These are phyloP conservation scores for Heritiera littoralis DNA, from an alignment of 345 rosid genomes.

Conservation along the genomic window DNA sequence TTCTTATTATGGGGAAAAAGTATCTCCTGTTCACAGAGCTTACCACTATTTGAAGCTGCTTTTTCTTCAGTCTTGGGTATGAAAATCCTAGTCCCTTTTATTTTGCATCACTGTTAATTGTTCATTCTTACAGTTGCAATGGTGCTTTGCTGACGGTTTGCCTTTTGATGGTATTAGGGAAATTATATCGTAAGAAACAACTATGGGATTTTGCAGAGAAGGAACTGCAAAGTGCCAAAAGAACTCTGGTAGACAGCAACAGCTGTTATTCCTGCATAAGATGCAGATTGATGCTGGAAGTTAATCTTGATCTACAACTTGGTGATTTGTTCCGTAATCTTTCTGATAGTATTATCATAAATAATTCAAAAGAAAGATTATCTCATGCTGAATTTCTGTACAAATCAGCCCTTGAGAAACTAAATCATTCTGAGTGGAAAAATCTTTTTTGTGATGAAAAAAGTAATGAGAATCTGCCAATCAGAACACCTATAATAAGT, in stretches of 20 bases:
- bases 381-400: slow-evolving; percentile 62
- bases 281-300: slow-evolving; percentile 70
- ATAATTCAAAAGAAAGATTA: slow-evolving; percentile 39
- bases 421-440: slow-evolving; percentile 63
- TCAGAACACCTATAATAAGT: slow-evolving; percentile 16
- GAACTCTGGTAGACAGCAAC: slow-evolving; percentile 39
- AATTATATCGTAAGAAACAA: slow-evolving; percentile 60
- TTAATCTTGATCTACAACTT: slow-evolving; percentile 59
- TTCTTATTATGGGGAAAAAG: slow-evolving; percentile 78
- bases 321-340: slow-evolving; percentile 64
- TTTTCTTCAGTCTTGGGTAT: slow-evolving; percentile 82
- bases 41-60: slow-evolving; percentile 62
- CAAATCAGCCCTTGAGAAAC: slow-evolving; percentile 58
- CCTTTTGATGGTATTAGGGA: slow-evolving; percentile 46
- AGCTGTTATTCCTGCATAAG: slow-evolving; percentile 50
- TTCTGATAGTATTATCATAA: slow-evolving; percentile 27
- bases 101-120: neutral
- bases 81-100: slow-evolving; percentile 16
- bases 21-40: slow-evolving; percentile 56
- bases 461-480: slow-evolving; percentile 22
- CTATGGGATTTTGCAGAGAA: slow-evolving; percentile 63
- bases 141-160: slow-evolving; percentile 12
- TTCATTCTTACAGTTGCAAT: slow-evolving; percentile 21
- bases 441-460: slow-evolving; percentile 44
- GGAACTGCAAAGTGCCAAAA: slow-evolving; percentile 68